Evolutionary conservation across 768 basidiomycete species (phyloP), one percentile per base, ranked within the genome.

Genomic region (Kwoniella heveanensis): DNA sequence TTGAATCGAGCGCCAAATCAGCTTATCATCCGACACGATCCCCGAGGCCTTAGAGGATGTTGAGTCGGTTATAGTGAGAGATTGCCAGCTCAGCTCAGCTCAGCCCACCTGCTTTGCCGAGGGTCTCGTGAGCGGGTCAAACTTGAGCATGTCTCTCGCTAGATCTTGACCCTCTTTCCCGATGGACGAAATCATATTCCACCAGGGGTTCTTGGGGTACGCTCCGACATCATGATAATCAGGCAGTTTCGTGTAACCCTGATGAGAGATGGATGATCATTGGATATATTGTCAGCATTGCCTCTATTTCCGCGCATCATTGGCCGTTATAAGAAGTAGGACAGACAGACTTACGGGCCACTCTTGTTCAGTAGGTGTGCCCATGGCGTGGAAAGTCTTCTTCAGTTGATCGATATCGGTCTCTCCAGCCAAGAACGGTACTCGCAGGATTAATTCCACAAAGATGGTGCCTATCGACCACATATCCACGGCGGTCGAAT

Each of bases 391-490:
- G 78, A 96, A 98, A 55, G 88, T 94, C 36, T 89, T 91, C 78
- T 93, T 94, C 30, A 99, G 81, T 76, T 99, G 96, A 79, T 96
- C 95, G 86, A 99, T 89, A 79, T 98, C 96, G 55, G 87, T 90
- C 69, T 96, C 94, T 19, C 94, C 96, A 1, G 96, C 88, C 26
- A 98, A 85, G 74, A 96, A 99, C 1, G 96, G 96, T 25, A 90
- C 92, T 17, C 96, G 87, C 32, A 98, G 83, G 90, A 98, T 95
- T 54, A 98, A 85, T 78, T 99, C 96, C 2, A 95, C 92, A 74
- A 98, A 95, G 68, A 99, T 99, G 68, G 93, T 96, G 0, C 95
- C 95, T 2, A 96, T 89, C 10, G 94, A 96, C 95, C 95, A 99
- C 30, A 92, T 86, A 79, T 99, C 95, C 61, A 96, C 92, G 0